Conservation (phyloP, 2,329 filamentous ascomycete genomes). For the Neophaeococcomyces mojaviensis region DNA sequence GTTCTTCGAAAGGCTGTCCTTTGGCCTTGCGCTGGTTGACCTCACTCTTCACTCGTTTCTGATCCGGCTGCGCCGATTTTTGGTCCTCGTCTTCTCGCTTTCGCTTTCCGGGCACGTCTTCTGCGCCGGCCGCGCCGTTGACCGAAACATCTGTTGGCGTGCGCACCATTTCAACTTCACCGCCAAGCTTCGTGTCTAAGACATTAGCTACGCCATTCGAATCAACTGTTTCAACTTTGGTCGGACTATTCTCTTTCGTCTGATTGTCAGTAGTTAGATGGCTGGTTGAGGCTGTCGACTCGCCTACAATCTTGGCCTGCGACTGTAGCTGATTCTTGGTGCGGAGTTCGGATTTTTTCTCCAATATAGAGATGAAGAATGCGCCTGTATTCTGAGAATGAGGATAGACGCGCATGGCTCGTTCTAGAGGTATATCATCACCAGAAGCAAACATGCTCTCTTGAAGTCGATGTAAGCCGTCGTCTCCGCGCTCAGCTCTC, state of each 20-base stretch:
- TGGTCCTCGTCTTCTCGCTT: conserved; percentile 15
- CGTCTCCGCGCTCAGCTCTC: conserved; percentile 49
- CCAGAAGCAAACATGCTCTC: conserved; percentile 76
- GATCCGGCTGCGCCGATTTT: conserved; percentile 8
- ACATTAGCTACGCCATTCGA: conserved; percentile 27
- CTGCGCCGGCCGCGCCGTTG: not conserved
- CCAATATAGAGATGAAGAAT: conserved; percentile 93
- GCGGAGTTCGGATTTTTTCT: conserved; percentile 83
- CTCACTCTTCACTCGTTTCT: conserved; percentile 22
- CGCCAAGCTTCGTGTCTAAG: conserved; percentile 20
- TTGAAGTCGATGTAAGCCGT: conserved; percentile 60
- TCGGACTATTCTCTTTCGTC: not conserved
- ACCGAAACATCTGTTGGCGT: not conserved
- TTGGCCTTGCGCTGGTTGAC: conserved; percentile 24
- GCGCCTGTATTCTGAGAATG: conserved; percentile 94
- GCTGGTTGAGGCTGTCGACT: not conserved
- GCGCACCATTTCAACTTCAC: conserved; percentile 11
- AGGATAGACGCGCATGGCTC: conserved; percentile 89
- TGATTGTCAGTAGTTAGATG: conserved; percentile 17
- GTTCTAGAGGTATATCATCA: conserved; percentile 66
- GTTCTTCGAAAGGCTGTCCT: conserved; percentile 64
- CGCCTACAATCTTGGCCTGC: not conserved
- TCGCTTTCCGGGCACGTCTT: conserved; percentile 12
- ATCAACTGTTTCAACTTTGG: conserved; percentile 34
- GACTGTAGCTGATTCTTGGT: conserved; percentile 58